A percentile compares a stretch with the other conserved stretches of the same genome.
These are phyloP conservation scores for Hamigera avellanea DNA, from an alignment of 495 filamentous ascomycete genomes.

Conservation along the genomic window DNA sequence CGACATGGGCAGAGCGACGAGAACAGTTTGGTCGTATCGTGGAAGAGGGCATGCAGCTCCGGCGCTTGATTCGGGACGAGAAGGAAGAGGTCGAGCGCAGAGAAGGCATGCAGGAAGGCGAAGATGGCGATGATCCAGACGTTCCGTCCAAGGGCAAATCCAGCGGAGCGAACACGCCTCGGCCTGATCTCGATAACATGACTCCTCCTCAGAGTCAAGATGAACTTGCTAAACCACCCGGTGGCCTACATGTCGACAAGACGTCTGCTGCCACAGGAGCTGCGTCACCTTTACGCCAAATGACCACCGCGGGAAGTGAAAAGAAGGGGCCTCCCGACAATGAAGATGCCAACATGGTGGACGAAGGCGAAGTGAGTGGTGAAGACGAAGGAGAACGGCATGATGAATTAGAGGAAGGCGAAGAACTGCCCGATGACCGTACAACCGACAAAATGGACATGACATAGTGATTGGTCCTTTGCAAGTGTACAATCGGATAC, in stretches of 20 bases:
- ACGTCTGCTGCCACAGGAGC: conserved; percentile 11
- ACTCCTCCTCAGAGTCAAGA: conserved; percentile 37
- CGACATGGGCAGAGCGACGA: conserved; percentile 74
- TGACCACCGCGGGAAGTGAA: conserved; percentile 17
- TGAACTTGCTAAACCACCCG: conserved; percentile 23
- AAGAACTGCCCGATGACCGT: conserved; percentile 38
- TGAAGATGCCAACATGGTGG: conserved; percentile 45
- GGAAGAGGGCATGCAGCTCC: conserved; percentile 77
- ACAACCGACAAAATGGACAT: conserved; percentile 60
- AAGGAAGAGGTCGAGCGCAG: conserved; percentile 74
- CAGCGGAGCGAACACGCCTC: conserved; percentile 54
- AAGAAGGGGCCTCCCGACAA: conserved; percentile 25
- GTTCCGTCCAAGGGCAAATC: conserved; percentile 36
- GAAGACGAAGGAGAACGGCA: conserved; percentile 25
- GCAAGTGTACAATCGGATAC: no score
- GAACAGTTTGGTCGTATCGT: conserved; percentile 87
- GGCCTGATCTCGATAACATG: conserved; percentile 40
- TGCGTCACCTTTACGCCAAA: conserved; percentile 31
- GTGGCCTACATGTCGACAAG: conserved; percentile 26
- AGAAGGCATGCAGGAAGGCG: conserved; percentile 69
- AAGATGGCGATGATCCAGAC: conserved; percentile 64
- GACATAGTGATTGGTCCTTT: conserved; percentile 24
- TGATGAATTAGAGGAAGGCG: conserved; percentile 36
- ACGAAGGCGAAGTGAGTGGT: conserved; percentile 51
- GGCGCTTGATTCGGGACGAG: conserved; percentile 82